Evolutionary conservation across 2,329 filamentous ascomycete genomes (phyloP).

Genomic region (Calycina herbarum): DNA sequence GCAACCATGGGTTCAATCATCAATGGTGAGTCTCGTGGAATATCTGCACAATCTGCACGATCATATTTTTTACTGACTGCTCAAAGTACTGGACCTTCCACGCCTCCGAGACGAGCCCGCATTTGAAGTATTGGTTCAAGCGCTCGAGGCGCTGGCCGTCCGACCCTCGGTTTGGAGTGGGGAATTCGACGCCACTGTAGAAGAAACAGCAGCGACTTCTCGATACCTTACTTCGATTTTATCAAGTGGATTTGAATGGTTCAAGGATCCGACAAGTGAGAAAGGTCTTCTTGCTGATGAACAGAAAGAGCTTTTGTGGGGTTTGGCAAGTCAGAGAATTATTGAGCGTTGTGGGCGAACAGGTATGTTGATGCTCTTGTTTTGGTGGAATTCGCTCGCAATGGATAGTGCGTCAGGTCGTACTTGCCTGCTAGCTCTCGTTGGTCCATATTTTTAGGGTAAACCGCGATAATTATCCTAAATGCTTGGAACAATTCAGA

Average conservation of each 20-base stretch:
- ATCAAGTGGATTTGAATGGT: slow-evolving; percentile 57
- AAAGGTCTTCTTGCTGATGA: slow-evolving; percentile 50
- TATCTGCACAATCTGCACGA: not conserved
- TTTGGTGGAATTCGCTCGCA: too few species aligned
- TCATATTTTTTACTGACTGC: not conserved
- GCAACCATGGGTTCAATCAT: slow-evolving; percentile 6
- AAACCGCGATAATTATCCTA: slow-evolving; percentile 8
- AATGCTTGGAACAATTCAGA: too few species aligned
- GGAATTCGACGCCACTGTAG: not conserved
- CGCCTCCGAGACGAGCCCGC: slow-evolving; percentile 77
- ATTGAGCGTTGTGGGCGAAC: slow-evolving; percentile 82
- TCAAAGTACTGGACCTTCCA: slow-evolving; percentile 70
- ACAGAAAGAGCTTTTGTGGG: slow-evolving; percentile 70
- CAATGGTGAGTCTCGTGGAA: slow-evolving; percentile 3
- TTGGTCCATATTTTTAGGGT: not conserved
- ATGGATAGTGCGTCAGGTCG: too few species aligned
- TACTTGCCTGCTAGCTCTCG: not conserved
- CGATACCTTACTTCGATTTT: slow-evolving; percentile 41
- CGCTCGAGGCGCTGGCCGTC: slow-evolving; percentile 64
- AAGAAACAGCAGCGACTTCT: slow-evolving; percentile 28
- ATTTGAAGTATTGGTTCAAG: slow-evolving; percentile 60
- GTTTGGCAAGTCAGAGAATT: slow-evolving; percentile 74
- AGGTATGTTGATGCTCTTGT: slow-evolving; percentile 43
- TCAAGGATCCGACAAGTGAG: slow-evolving; percentile 41
- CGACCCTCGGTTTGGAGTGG: slow-evolving; percentile 66